Conservation (phyloP, 129 eudicot genomes). For the Saposhnikovia divaricata region DNA sequence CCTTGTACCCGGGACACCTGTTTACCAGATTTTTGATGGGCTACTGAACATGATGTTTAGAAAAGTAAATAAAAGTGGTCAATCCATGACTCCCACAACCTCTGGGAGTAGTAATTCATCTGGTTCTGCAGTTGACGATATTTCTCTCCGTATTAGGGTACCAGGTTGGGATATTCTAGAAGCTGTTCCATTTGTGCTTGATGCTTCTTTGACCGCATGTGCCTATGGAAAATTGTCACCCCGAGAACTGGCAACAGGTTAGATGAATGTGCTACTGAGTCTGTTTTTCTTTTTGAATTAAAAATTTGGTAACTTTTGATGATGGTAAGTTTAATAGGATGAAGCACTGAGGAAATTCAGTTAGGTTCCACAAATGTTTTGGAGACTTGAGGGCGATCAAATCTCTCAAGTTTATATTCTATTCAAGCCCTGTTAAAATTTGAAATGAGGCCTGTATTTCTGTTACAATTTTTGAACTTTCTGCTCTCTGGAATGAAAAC, state of each 20-base stretch:
- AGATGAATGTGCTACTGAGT: slow-evolving; percentile 7
- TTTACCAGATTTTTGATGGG: slow-evolving; percentile 82
- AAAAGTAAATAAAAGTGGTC: slow-evolving; percentile 56
- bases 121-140: slow-evolving; percentile 53
- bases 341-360: background rate
- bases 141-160: slow-evolving; percentile 39
- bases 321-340: background rate
- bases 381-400: background rate
- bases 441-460: background rate
- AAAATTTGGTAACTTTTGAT: background rate
- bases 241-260: slow-evolving; percentile 92
- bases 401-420: background rate
- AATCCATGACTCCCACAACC: slow-evolving; percentile 42
- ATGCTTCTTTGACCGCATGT: slow-evolving; percentile 87
- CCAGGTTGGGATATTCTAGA: slow-evolving; percentile 98
- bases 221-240: slow-evolving; percentile 81
- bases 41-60: slow-evolving; percentile 75
- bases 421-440: background rate
- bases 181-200: slow-evolving; percentile 93
- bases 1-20: slow-evolving; percentile 77
- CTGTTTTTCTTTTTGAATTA: background rate
- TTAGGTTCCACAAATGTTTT: background rate
- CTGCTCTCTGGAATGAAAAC: background rate
- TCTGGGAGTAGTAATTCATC: slow-evolving; percentile 84
- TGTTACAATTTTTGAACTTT: background rate